Evolutionary conservation across 805 yeast genomes (phyloP), one percentile per base, ranked within the genome.

Genomic region (Cyberlindnera galapagoensis): DNA sequence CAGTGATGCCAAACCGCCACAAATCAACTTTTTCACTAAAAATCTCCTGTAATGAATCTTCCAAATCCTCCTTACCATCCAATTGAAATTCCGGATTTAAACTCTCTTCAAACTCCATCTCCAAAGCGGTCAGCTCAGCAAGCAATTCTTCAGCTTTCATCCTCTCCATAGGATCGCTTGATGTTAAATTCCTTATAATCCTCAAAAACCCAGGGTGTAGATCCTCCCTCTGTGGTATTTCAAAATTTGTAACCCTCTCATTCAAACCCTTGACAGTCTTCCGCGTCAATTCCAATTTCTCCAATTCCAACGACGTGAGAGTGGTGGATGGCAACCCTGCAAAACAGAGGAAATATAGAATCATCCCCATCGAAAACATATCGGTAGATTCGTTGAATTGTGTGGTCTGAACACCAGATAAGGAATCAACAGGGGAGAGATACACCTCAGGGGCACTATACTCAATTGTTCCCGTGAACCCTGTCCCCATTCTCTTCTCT

Each of bases 381-480:
- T 87, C 96, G 18, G 94, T 76, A 23, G 75, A 70, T 48, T 70
- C 75, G 5, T 80, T 71, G 48, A 83, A 87, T 24, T 81, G 70
- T 2, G n/a, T n/a, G n/a, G n/a, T n/a, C n/a, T n/a, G n/a, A n/a
- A n/a, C n/a, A n/a, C n/a, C n/a, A n/a, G n/a, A n/a, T n/a, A n/a
- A n/a, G n/a, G n/a, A n/a, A n/a, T n/a, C n/a, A n/a, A n/a, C n/a
- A n/a, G n/a, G n/a, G n/a, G n/a, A 22, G 16, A 30, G 28, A 10
- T 47, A 34, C 11, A 44, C 35, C 45, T 86, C 95, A 0, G 96
- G 96, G 1, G 95, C 95, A 14, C 86, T 77, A 46, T 76, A 87
- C 48, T 86, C 96, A 7, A 86, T 49, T 0, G 96, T 87, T 0
- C 96, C 96, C 0, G 96, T 87, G 26, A 77, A 72, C 0, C 96